Base-by-base conservation (phyloP, 2,329 filamentous ascomycete species). In the Westerdykella sp. region DNA sequence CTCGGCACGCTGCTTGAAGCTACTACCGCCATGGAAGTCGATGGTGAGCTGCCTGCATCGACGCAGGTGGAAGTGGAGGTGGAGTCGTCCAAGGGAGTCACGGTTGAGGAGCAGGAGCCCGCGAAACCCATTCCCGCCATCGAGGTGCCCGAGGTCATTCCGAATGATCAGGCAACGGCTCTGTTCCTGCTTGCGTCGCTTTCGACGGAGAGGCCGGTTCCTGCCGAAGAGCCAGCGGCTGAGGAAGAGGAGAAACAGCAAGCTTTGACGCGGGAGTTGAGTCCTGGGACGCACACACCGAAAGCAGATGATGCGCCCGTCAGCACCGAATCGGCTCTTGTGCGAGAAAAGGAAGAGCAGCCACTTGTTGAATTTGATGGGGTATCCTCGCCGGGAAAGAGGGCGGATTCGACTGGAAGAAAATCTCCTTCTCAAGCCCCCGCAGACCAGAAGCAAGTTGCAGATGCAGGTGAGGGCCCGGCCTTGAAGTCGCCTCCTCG, bases 101-200 rank as follows among this genome's bases (percentile, higher is more conserved):
- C 13, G 16, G 32, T 3, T 3, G 32, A 14, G 12, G n/a, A 14
- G 32, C 32, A 14, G 12, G n/a, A 14, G 32, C 32, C 16, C 2
- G 7, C 3, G 32, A 35, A 34, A 37, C 4, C 18, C 6, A 22
- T 23, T 39, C 16, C 32, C 3, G 3, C 3, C n/a, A 11, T 35
- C 3, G 32, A 35, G 16, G 7, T 14, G 10, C 46, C 48, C 7
- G 49, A 49, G 36, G 42, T 62, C 16, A 60, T 72, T 44, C 60
- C 63, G 2, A 73, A 73, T 46, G 68, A 69, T 21, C 57, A 70
- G 40, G 70, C 70, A 5, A 47, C 60, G 22, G 65, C 67, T 18
- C 55, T 74, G 25, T 62, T 63, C 49, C 43, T 67, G 39, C 59
- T 70, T 41, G 67, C 65, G 21, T 57, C 63, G 11, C 42, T 65